Base-by-base conservation (phyloP, 768 basidiomycete genomes). In the Trametopsis cervina region DNA sequence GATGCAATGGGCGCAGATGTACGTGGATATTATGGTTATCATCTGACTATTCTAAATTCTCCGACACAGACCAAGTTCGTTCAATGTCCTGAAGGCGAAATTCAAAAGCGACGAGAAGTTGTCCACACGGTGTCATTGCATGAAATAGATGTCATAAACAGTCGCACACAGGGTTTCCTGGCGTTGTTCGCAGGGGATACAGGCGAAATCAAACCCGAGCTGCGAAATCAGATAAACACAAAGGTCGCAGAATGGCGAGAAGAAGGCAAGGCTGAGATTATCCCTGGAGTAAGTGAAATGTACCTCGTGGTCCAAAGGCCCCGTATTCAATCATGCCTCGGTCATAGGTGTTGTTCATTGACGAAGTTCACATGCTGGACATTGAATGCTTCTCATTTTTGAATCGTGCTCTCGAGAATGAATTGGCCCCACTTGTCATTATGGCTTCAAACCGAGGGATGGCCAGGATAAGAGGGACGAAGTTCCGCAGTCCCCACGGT, bases 1-100 rank as follows among this genome's bases (percentile, higher is more conserved):
- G 96, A 98, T 65, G 96, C 95, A 27, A 96, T 97, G 90, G 95
- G 96, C 46, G 94, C 95, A 50, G 96, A 99, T 63, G 95, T 96
- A 65, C 56, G 88, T 76, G 41, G 25, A 36, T 25, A 21, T 46
- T 12, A 24, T 18, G 15, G 25, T 46, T 17, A 17, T 23, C 42
- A 38, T 47, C 40, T 47, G 44, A 41, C 49, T n/a, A 15, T 33
- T 15, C 21, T 43, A 24, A 3, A 18, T 48, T 21, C n/a, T 27
- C 11, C 36, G 7, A 26, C 27, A 22, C 42, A 97, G 95, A 97
- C 95, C 38, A 94, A 87, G 73, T 98, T 98, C 58, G 93, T 99
- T 10, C 91, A 94, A 73, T 95, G 91, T 63, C 96, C 96, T 3
- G 92, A 95, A 55, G 96, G 96, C 47, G 95, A 99, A 68, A 83